Evolutionary conservation across 164 flowering plant genomes (phyloP), one percentile per base, ranked within the genome.

Genomic region (Kingdonia uniflora): DNA sequence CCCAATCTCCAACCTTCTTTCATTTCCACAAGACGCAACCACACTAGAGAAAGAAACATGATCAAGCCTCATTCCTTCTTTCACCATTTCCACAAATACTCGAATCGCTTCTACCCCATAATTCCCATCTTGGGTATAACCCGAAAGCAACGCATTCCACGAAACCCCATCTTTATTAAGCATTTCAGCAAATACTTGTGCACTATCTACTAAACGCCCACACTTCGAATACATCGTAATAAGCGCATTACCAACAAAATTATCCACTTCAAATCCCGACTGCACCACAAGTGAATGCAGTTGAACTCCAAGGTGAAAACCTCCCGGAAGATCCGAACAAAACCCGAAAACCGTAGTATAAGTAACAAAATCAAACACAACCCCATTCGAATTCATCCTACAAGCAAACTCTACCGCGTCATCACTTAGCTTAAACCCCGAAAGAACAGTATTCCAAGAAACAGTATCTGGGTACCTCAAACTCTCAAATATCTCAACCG

Each of bases 131-230:
- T 87, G 95, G 48, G 72, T 54, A 49, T 75, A 84, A 24, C 95
- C 98, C 14, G 90, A 83, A 3, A 91, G 56, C 65, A 87, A 56
- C 7, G 95, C 80, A 60, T 84, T 85, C 94, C 95, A 92, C 0
- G 98, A 85, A 52, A 92, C 81, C 61, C 68, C 61, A 75, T 85
- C 98, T 65, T 64, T 77, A 13, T 25, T 26, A 8, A 64, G 67
- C 79, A 92, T 85, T 72, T 68, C 85, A 63, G 65, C 71, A 63
- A 91, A 91, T 56, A 82, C 76, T 51, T 62, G 69, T 60, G 66
- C 64, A 43, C 90, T 87, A 45, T 79, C 82, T 20, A 41, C 53
- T 16, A 82, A 24, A 33, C 29, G 22, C 1, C 62, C 70, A 58
- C 74, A 68, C 64, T 85, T 81, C 0, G 82, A 71, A 46, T 87